phyloP scores from a whole-genome alignment of 1,139 yeast genomes.

The Protomyces macrosporus region DNA sequence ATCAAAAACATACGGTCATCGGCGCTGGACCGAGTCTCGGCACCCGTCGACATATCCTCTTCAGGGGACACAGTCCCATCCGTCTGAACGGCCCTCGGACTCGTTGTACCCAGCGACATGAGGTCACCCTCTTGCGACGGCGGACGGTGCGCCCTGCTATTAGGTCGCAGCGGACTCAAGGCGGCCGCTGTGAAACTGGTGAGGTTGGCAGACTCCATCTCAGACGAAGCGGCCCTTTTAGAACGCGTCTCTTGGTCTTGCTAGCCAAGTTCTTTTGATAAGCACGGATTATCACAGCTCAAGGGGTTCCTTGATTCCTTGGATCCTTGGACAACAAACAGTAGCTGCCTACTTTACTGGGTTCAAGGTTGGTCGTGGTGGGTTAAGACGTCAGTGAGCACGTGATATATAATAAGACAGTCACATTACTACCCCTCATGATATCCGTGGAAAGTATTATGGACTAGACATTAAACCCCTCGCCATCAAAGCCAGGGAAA shows the following conservation, averaged over 20 bases:
- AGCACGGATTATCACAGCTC: no score
- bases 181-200: neutral
- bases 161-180: neutral
- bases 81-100: constrained; percentile 17
- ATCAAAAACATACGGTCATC: constrained; percentile 13
- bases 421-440: neutral
- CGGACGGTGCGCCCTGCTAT: neutral
- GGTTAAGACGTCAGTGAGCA: neutral
- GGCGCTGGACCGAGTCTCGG: constrained; percentile 12
- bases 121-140: neutral
- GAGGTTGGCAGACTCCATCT: neutral
- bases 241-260: no score
- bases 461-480: constrained; percentile 3
- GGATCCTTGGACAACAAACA: no score
- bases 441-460: neutral
- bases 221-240: no score
- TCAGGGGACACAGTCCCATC: constrained; percentile 8
- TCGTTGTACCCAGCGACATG: constrained; percentile 7
- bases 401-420: neutral
- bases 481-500: constrained; percentile 68
- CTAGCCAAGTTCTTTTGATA: no score
- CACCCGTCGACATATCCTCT: constrained; percentile 5
- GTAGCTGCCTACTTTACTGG: no score
- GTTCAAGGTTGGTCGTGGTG: no score
- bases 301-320: no score